Conservation (phyloP, 345 rosid species). For the Ceriops tagal region DNA sequence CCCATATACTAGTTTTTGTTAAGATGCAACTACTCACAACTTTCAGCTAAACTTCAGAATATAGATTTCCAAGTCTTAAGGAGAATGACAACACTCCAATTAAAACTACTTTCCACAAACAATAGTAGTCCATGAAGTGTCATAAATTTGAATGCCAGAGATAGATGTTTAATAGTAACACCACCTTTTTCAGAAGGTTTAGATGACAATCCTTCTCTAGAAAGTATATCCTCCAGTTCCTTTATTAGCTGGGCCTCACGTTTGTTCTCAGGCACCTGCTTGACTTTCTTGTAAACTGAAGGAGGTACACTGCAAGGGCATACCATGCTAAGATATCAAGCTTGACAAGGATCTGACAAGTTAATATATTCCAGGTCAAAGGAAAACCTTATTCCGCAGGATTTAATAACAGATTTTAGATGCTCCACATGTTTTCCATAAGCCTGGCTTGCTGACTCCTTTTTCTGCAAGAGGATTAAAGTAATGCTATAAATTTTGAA, state of each 20-base stretch:
- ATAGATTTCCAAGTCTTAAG: too few relatives aligned
- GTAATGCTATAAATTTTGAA: slow-evolving; percentile 10
- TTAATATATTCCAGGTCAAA: slow-evolving; percentile 14
- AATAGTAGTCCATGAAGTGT: not conserved
- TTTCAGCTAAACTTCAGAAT: too few relatives aligned
- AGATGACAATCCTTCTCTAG: slow-evolving; percentile 81
- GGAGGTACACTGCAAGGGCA: slow-evolving; percentile 68
- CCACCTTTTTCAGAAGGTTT: slow-evolving; percentile 82
- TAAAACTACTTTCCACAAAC: not conserved
- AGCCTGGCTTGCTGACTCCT: slow-evolving; percentile 53
- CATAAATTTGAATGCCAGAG: not conserved
- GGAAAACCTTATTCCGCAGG: slow-evolving; percentile 77
- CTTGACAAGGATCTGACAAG: slow-evolving; percentile 10
- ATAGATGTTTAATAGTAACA: slow-evolving; percentile 15
- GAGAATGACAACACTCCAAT: too few relatives aligned
- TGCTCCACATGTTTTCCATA: slow-evolving; percentile 83
- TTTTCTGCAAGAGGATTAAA: slow-evolving; percentile 47
- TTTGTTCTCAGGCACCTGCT: slow-evolving; percentile 75
- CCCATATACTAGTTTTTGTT: not conserved
- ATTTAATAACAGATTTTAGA: slow-evolving; percentile 76
- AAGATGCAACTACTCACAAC: too few relatives aligned
- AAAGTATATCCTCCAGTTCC: slow-evolving; percentile 80
- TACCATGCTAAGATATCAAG: slow-evolving; percentile 6
- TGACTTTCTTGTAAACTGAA: slow-evolving; percentile 68
- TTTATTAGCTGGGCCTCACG: slow-evolving; percentile 70